Percentiles rank a stretch among this genome's conserved stretches.
Conservation (phyloP, 306 rosid genomes). For the Glycine latifolia region DNA sequence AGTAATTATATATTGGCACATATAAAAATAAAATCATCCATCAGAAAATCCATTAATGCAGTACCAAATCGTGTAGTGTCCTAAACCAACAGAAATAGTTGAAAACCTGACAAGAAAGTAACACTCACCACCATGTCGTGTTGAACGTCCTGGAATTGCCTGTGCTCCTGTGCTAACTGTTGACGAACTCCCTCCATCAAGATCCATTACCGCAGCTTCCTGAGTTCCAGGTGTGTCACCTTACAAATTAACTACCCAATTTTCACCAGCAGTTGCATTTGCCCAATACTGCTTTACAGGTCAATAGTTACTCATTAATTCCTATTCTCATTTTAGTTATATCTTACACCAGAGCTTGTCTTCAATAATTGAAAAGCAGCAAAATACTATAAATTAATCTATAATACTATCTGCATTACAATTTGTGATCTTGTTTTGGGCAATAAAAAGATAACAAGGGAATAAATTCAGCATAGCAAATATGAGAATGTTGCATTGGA, state of each 20-base stretch:
- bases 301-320: conserved; percentile 26
- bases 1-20: conserved; percentile 33
- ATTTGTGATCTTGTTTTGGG: too few relatives aligned
- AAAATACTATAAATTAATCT: too few relatives aligned
- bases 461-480: too few relatives aligned
- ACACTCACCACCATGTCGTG: conserved; percentile 48
- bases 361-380: too few relatives aligned
- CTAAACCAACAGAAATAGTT: conserved; percentile 21
- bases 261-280: conserved; percentile 44
- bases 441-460: too few relatives aligned
- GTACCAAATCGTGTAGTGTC: background rate
- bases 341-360: too few relatives aligned
- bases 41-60: conserved; percentile 14
- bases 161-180: conserved; percentile 39
- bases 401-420: too few relatives aligned
- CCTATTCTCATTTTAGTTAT: too few relatives aligned
- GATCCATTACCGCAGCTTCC: conserved; percentile 52
- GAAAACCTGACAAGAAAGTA: conserved; percentile 31
- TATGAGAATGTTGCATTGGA: too few relatives aligned
- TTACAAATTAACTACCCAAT: conserved; percentile 42
- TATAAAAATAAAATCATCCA: conserved; percentile 20
- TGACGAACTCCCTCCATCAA: conserved; percentile 52
- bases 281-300: conserved; percentile 38
- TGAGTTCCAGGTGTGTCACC: conserved; percentile 41
- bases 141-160: conserved; percentile 32